Base-by-base conservation (phyloP, 257 asterid species). In the Handroanthus guayacan region DNA sequence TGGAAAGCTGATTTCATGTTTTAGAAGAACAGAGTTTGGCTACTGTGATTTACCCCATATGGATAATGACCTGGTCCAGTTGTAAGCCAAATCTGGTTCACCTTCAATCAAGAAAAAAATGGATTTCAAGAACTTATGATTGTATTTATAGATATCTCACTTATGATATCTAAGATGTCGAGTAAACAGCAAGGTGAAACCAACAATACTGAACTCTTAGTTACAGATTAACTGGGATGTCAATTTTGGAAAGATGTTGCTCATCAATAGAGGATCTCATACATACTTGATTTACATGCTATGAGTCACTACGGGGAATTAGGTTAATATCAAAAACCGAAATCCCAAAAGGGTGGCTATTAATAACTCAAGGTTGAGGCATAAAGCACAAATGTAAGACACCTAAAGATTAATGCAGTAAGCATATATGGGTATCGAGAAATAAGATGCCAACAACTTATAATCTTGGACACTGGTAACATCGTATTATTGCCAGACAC, bases 41-140 rank as follows among this genome's bases (percentile, higher is more conserved):
- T 38, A 73, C 75, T 20, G 48, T 37, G 51, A 50, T 36, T 45
- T 45, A 55, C 18, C 25, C 8, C 72, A 62, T 74, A 65, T 5
- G 25, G 2, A 69, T 52, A 34, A 56, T 38, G 63, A 75, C 67
- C 43, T 57, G 56, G 20, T 14, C 10, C 64, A 71, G 58, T 57
- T 72, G 14, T 64, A 64, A 75, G 57, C 20, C 54, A 51, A 50
- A 48, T 60, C 67, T 50, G 66, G 37, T 61, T 48, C 54, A 69
- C 58, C 74, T 62, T 48, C 72, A 69, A 71, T 38, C 71, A 25
- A 62, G 50, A 62, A 20, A 66, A 36, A 16, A 36, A 41, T 11
- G 37, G 67, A 34, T 67, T 38, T 64, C 3, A 34, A 39, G 17
- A 54, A 39, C 48, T 50, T 0, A 25, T 25, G 1, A 25, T 0